Conservation (phyloP, 1,284 basidiomycete genomes). For the Sanghuangporus baumii region DNA sequence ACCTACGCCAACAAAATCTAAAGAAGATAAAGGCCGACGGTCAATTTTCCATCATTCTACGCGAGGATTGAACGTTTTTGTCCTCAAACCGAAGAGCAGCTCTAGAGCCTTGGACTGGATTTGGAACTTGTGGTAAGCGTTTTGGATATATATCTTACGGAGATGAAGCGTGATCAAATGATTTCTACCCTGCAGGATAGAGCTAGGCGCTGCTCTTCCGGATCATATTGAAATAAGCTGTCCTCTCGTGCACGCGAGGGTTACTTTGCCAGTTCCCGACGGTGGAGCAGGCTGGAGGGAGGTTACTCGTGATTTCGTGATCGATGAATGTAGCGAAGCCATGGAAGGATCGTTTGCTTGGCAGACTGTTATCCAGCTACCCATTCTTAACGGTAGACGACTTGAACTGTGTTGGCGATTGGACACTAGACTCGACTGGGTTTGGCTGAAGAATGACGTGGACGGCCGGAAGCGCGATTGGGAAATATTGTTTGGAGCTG, state of each 20-base stretch:
- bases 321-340: conserved; percentile 46
- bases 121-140: conserved; percentile 68
- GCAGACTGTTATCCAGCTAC: conserved; percentile 49
- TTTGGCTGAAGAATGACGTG: conserved; percentile 64
- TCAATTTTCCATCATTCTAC: conserved; percentile 41
- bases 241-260: conserved; percentile 47
- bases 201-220: conserved; percentile 46
- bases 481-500: conserved; percentile 68
- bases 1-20: conserved; percentile 41
- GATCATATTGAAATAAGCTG: conserved; percentile 39
- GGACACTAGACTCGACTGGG: conserved; percentile 73
- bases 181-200: conserved; percentile 42
- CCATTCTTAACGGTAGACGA: conserved; percentile 48
- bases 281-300: conserved; percentile 29
- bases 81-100: conserved; percentile 71
- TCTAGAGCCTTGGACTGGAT: conserved; percentile 76
- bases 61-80: conserved; percentile 71
- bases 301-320: conserved; percentile 21
- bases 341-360: conserved; percentile 55
- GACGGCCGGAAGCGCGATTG: conserved; percentile 59
- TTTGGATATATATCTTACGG: not conserved
- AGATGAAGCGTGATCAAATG: not conserved
- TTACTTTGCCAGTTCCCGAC: conserved; percentile 60
- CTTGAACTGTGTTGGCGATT: conserved; percentile 75
- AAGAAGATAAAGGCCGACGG: conserved; percentile 35